These are phyloP conservation scores for Xylaria sp. DNA, from an alignment of 2,329 filamentous ascomycete species.

Conservation along the genomic window DNA sequence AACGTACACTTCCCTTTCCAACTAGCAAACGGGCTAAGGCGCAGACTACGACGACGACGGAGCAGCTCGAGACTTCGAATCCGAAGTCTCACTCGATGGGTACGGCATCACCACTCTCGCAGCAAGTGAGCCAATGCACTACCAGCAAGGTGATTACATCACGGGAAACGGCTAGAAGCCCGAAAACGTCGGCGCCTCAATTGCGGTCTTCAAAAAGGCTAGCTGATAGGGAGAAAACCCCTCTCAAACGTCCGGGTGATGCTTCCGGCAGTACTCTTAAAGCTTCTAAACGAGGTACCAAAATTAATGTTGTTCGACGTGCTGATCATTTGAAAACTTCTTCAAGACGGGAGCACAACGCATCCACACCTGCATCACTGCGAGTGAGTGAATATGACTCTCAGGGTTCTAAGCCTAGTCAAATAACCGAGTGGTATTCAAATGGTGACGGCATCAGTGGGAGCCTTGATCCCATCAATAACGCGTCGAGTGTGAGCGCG, in stretches of 20 bases:
- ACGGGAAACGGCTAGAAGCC: not conserved
- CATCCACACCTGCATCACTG: not conserved
- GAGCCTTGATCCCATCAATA: not conserved
- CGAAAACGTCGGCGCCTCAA: not conserved
- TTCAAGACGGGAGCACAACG: not conserved
- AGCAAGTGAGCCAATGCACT: not conserved
- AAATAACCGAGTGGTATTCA: not conserved
- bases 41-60: not conserved
- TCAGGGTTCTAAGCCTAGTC: not conserved
- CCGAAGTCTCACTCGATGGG: constrained; percentile 4
- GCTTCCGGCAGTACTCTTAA: not conserved
- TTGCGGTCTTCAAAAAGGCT: not conserved
- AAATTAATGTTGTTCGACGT: constrained; percentile 9
- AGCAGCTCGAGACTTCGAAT: not conserved
- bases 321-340: not conserved
- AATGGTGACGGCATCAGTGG: not conserved
- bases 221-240: not conserved
- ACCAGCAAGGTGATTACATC: not conserved
- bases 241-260: not conserved
- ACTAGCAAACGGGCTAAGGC: not conserved
- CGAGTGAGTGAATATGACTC: constrained; percentile 3
- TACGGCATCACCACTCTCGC: not conserved
- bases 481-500: not conserved
- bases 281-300: constrained; percentile 2
- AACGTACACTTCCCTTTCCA: constrained; percentile 29